Evolutionary conservation across 2,329 filamentous ascomycete genomes (phyloP).

Genomic region (Beauveria asiatica): DNA sequence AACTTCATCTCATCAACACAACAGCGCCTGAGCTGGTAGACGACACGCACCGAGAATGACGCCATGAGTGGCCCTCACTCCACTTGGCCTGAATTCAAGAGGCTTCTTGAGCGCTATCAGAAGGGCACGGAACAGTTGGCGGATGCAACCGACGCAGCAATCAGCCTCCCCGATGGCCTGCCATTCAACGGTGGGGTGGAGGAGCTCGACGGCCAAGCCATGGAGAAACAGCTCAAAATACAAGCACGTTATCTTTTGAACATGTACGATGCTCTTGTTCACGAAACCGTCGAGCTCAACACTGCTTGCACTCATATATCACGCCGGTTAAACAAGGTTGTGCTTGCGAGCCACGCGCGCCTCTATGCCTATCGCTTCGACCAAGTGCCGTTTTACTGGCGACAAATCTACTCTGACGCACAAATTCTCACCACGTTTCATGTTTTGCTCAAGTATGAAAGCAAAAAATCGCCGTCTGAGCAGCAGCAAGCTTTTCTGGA

Average conservation of each 20-base stretch:
- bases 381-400: constrained; percentile 59
- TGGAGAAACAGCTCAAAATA: constrained; percentile 20
- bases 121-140: background rate
- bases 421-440: constrained; percentile 53
- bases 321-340: constrained; percentile 45
- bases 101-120: background rate
- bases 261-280: constrained; percentile 14
- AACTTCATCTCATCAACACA: background rate
- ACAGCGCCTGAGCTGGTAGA: background rate
- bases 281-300: constrained; percentile 9
- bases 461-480: constrained; percentile 1
- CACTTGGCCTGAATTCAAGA: background rate
- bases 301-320: constrained; percentile 19
- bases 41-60: background rate
- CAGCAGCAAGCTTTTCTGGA: constrained; percentile 11
- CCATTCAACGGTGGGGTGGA: background rate
- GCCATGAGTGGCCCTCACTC: background rate
- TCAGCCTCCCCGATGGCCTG: background rate
- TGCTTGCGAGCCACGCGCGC: constrained; percentile 52
- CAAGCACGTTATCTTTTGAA: constrained; percentile 21
- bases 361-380: constrained; percentile 64
- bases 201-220: constrained; percentile 11
- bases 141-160: background rate
- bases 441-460: constrained; percentile 18
- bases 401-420: constrained; percentile 62